Base-by-base conservation (phyloP, 352 stramenopile species). In the Hyphochytrium catenoides region DNA sequence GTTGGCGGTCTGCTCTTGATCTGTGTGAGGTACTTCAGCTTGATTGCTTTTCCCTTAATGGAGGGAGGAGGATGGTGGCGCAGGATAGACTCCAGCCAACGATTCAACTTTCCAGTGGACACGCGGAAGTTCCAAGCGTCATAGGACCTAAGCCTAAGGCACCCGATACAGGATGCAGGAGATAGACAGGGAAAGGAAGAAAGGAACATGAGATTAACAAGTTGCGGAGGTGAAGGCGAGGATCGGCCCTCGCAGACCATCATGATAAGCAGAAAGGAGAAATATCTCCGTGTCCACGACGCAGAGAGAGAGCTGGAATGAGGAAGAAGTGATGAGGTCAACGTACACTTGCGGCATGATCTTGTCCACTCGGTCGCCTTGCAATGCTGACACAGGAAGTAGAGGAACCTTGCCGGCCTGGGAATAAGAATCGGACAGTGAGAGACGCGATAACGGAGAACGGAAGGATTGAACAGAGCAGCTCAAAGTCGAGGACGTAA, bases 11-110 rank as follows among this genome's bases (percentile, higher is more conserved):
- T 62, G 2, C 62, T 58, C 54, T 79, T 82, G 32, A 82, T 62
- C 44, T 82, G 68, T 21, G 68, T 79, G 35, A 67, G 59, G 59
- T 82, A 82, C 52, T 82, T 82, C 56, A 82, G 48, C 45, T 82
- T 82, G 23, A 79, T 47, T 34, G 60, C 56, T 55, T 82, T 82
- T 51, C 68, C 68, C 41, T 74, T 75, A 41, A 77, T 45, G 3
- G 61, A 74, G 43, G 68, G 68, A 27, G 68, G 65, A 29, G 65
- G 65, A 49, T 82, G 68, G 46, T 82, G 68, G 16, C 65, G 61
- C 21, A 56, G 57, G 63, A 82, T 82, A 22, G 68, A 62, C 41
- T 75, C 69, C 24, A 82, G 59, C 67, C 67, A 82, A 15, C 67
- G 64, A 44, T 82, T 82, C 15, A 82, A 34, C 2, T 59, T 54